Conservation (phyloP, 225 moss, liverwort and hornwort species). For the Polytrichum commune region DNA sequence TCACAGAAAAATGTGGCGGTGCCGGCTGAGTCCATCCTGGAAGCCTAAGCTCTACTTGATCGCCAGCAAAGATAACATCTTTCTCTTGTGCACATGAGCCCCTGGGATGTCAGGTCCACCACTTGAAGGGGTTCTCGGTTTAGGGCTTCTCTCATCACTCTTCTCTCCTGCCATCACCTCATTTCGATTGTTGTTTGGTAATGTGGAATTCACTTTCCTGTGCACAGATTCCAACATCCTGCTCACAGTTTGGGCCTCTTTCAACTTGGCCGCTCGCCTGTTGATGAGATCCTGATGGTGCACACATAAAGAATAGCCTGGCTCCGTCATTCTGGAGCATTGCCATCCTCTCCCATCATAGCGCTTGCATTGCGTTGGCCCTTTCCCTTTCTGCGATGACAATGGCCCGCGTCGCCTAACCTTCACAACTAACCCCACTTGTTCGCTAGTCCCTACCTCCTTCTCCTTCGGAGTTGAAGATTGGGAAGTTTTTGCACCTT, state of each 20-base stretch:
- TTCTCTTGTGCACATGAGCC: conserved; percentile 21
- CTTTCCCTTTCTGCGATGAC: conserved; percentile 52
- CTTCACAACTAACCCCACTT: conserved; percentile 2
- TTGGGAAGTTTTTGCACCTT: not conserved
- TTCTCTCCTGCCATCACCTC: not conserved
- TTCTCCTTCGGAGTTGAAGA: conserved; percentile 3
- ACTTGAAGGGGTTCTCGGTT: not conserved
- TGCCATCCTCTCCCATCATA: conserved; percentile 62
- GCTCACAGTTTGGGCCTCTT: conserved; percentile 46
- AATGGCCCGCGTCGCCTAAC: conserved; percentile 48
- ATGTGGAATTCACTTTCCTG: conserved; percentile 18
- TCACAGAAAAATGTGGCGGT: not conserved
- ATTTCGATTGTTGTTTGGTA: not conserved
- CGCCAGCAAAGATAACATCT: conserved; percentile 4
- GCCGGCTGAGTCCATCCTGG: not conserved
- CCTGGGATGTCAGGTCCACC: conserved; percentile 1
- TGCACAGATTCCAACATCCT: conserved; percentile 37
- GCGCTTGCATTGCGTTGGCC: conserved; percentile 56
- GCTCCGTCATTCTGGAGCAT: conserved; percentile 54
- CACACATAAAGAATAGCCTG: conserved; percentile 52
- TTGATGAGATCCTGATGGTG: conserved; percentile 60
- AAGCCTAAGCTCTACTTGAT: not conserved
- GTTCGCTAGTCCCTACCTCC: not conserved
- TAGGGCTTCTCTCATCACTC: not conserved
- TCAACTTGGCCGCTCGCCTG: conserved; percentile 56